These are phyloP conservation scores for Pyrrhoderma lamaoense DNA, from an alignment of 1,284 basidiomycete species.

Conservation along the genomic window DNA sequence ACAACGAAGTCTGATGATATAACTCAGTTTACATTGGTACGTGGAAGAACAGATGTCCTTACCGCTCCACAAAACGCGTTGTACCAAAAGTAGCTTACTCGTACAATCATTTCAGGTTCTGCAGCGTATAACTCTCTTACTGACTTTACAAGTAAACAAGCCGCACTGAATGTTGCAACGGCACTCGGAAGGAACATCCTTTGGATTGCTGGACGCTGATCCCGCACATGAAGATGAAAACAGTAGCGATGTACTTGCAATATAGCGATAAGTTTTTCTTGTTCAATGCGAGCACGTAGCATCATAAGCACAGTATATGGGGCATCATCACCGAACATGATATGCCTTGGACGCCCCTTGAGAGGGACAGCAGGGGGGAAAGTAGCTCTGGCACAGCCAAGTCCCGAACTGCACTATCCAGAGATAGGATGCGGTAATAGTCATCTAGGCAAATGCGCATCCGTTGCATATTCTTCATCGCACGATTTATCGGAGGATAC, in stretches of 20 bases:
- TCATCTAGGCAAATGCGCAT: neutral
- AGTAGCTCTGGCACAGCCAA: conserved; percentile 1
- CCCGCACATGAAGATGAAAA: conserved; percentile 2
- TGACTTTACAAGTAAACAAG: neutral
- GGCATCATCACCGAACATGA: neutral
- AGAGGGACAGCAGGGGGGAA: neutral
- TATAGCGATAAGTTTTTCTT: conserved; percentile 3
- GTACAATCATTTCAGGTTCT: conserved; percentile 5
- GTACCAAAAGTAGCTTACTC: conserved; percentile 7
- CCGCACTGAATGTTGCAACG: conserved; percentile 6
- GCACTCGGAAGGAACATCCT: conserved; percentile 2
- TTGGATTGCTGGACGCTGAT: neutral
- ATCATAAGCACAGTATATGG: conserved; percentile 1
- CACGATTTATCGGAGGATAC: neutral
- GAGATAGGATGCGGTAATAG: conserved; percentile 3
- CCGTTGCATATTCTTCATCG: neutral
- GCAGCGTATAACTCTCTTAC: conserved; percentile 1
- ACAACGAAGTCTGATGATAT: neutral
- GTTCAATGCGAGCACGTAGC: neutral
- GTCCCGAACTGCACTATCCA: conserved; percentile 7
- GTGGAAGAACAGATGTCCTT: neutral
- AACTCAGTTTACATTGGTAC: no score
- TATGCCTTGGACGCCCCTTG: neutral
- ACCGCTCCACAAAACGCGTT: conserved; percentile 12
- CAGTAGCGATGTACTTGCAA: conserved; percentile 4